Base-by-base conservation (phyloP, 495 filamentous ascomycete genomes). In the Talaromyces adpressus region DNA sequence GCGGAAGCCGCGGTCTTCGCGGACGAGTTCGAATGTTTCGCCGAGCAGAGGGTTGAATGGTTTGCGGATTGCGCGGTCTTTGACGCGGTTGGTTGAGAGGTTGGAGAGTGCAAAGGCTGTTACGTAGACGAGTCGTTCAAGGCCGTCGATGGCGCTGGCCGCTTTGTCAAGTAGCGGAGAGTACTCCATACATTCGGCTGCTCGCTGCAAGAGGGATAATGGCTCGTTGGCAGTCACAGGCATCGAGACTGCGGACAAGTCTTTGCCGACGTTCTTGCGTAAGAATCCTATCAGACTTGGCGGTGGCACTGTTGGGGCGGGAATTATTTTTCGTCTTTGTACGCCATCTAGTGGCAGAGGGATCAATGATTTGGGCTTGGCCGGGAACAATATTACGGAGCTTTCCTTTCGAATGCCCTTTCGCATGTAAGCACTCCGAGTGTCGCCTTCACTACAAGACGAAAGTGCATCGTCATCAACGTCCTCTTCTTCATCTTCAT, bases 1-100 rank as follows among this genome's bases (percentile, higher is more conserved):
- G 51, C 94, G 89, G 75, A 93, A 96, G 3, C 91, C 91, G 49
- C 86, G 85, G 34, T 96, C 93, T 71, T 93, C 90, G 57, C 93
- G 87, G 47, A 98, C 85, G 7, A 98, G 84, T 73, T 98, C 94
- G 70, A 84, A 98, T 0, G 95, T 98, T 73, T 98, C 94, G 63
- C 95, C 95, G 0, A 98, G 85, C 79, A 98, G 91, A 39, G 94
- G 95, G 70, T 97, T 98, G 81, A 98, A 98, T 0, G 94, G 94
- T 76, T 98, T 98, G 66, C 94, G 90, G 68, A 97, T 91, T 22
- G 95, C 88, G 12, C 94, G 89, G 69, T 98, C 94, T 67, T 90
- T 91, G 64, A 89, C 87, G 16, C 94, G 85, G 64, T 82, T 82
- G 74, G 83, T 87, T 36, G 91, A 92, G 63, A 97, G 87, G 63